Percentiles rank a stretch among this genome's conserved stretches.
Evolutionary conservation across 176 grass and related monocot species (phyloP).

Genomic region (Ampelocalamus luodianensis): DNA sequence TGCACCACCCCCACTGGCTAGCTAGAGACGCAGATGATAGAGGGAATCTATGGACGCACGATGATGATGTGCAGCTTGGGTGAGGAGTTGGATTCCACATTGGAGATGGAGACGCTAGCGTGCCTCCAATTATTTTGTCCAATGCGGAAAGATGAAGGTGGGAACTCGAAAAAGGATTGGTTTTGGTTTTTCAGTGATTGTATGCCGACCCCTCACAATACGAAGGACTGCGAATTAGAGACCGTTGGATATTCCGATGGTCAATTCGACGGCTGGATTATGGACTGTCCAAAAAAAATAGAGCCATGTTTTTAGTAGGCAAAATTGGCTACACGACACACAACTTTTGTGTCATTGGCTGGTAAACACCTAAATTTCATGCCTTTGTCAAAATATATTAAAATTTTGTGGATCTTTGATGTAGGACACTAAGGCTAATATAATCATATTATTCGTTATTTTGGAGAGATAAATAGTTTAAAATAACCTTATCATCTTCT

Average conservation of each 20-base stretch:
- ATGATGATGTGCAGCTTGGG: constrained; percentile 7
- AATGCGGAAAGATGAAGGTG: neutral
- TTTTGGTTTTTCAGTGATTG: neutral
- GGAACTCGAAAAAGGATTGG: neutral
- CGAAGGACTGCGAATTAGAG: too few species aligned
- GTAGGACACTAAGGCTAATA: too few species aligned
- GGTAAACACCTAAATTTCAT: too few species aligned
- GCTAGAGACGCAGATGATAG: too few species aligned
- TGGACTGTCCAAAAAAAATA: neutral
- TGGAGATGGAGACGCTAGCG: constrained; percentile 29
- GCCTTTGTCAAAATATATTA: too few species aligned
- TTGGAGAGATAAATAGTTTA: too few species aligned
- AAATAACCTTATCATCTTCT: too few species aligned
- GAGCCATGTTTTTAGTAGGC: neutral
- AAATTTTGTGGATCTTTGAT: too few species aligned
- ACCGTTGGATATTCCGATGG: neutral
- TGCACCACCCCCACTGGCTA: constrained; percentile 15
- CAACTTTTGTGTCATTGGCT: too few species aligned
- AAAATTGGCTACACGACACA: too few species aligned
- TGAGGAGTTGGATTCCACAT: constrained; percentile 42
- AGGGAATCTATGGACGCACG: constrained; percentile 39
- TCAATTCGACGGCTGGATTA: neutral
- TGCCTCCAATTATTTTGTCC: constrained; percentile 24
- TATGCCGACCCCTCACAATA: neutral
- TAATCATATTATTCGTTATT: too few species aligned